Evolutionary conservation across 2,329 filamentous ascomycete genomes (phyloP), one percentile per base, ranked within the genome.

Genomic region (Gaeumannomyces tritici): DNA sequence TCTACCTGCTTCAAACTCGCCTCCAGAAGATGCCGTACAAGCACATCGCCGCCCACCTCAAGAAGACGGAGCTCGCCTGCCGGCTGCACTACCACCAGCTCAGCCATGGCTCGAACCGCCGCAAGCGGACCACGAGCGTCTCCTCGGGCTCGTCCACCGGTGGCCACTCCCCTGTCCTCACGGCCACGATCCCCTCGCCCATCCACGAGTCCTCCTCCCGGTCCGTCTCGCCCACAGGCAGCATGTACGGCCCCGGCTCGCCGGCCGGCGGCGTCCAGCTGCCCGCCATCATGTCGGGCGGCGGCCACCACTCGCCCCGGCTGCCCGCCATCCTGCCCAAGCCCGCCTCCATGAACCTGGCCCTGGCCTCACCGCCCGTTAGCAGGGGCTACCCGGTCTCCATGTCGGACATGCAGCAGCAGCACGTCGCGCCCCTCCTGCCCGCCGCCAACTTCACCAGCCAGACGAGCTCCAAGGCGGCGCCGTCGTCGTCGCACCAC

Each of bases 1-100:
- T 87, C 63, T 95, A 93, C 73, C 86, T 95, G 62, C 83, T 95
- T 65, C 89, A 92, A 75, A 93, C 89, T 64, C 89, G 90, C 63
- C 84, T 90, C 70, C 89, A 93, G 70, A 93, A 93, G 77, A 91
- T 93, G 86, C 90, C 90, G 0, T 95, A 95, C 77, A 95, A 93
- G 80, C 89, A 93, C 73, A 95, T 95, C 72, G 90, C 90, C 63
- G 85, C 88, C 64, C 88, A 93, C 69, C 79, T 95, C 68, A 91
- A 92, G 77, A 96, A 95, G 80, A 95, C 90, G 0, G 90, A 95
- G 77, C 80, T 95, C 64, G 90, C 90, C 59, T 96, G 90, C 77
- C 90, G 91, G 66, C 83, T 96, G 65, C 91, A 95, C 75, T 93
- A 91, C 73, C 90, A 96, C 71, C 90, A 95, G 71, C 83, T 95